Evolutionary conservation across 2,329 filamentous ascomycete genomes (phyloP).

Genomic region (Claviceps quebecensis): DNA sequence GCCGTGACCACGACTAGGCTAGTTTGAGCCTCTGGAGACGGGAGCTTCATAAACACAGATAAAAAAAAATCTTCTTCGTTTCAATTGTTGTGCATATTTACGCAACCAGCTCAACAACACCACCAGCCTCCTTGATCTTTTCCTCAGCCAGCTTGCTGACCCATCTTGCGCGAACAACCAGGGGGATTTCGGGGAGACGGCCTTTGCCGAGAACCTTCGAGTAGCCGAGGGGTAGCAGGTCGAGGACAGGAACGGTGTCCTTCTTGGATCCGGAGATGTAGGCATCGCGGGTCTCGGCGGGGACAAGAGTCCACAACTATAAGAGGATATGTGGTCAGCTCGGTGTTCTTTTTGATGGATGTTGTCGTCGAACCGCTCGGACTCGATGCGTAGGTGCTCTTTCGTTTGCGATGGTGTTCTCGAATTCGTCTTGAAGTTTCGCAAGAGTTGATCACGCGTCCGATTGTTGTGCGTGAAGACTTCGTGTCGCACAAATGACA

Average conservation of each 20-base stretch:
- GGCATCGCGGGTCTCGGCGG: conserved; percentile 80
- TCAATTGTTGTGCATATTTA: conserved; percentile 25
- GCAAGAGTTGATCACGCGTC: neutral
- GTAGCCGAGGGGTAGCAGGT: conserved; percentile 94
- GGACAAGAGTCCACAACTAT: conserved; percentile 91
- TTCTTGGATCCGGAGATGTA: conserved; percentile 70
- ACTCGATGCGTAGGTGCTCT: neutral
- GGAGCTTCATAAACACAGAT: neutral
- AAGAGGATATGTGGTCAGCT: conserved; percentile 15
- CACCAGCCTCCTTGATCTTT: conserved; percentile 98
- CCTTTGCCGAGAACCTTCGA: conserved; percentile 98
- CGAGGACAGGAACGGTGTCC: conserved; percentile 92
- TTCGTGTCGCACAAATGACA: neutral
- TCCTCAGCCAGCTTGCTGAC: conserved; percentile 92
- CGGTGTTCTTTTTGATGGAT: neutral
- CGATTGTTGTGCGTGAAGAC: neutral
- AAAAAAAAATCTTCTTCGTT: neutral
- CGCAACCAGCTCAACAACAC: conserved; percentile 89
- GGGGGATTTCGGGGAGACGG: conserved; percentile 78
- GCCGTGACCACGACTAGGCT: too few species aligned
- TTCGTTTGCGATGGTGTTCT: too few species aligned
- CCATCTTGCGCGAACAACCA: conserved; percentile 91
- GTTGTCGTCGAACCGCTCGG: neutral
- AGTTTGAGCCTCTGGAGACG: neutral
- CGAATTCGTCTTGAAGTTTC: neutral